These are phyloP conservation scores for Ramichloridium luteum DNA, from an alignment of 2,329 filamentous ascomycete species.

Conservation along the genomic window DNA sequence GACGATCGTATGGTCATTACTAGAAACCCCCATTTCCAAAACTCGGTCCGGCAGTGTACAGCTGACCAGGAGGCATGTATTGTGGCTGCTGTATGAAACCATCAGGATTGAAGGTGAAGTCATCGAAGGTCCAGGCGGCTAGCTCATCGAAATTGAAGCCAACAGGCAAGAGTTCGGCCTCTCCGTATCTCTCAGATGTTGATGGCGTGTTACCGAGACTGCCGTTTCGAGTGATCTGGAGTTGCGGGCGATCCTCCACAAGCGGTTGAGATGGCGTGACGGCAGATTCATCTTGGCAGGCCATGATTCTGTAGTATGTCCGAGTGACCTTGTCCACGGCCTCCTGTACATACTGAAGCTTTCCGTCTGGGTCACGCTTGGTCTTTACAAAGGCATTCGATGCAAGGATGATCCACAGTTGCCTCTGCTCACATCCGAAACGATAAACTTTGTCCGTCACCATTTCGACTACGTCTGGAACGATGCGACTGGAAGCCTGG, in stretches of 20 bases:
- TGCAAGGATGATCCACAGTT: constrained; percentile 22
- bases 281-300: constrained; percentile 17
- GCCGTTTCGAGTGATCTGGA: too few relatives aligned
- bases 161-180: too few relatives aligned
- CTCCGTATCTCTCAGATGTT: too few relatives aligned
- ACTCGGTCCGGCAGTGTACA: too few relatives aligned
- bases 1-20: too few relatives aligned
- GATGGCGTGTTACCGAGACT: too few relatives aligned
- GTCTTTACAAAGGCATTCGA: constrained; percentile 18
- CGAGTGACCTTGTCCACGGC: constrained; percentile 20
- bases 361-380: constrained; percentile 14
- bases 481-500: constrained; percentile 12
- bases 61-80: too few relatives aligned
- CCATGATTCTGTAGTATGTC: constrained; percentile 24
- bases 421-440: constrained; percentile 20
- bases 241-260: too few relatives aligned
- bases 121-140: constrained; percentile 22
- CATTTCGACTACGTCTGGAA: constrained; percentile 18
- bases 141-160: constrained; percentile 20
- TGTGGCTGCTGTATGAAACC: too few relatives aligned
- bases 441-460: constrained; percentile 20
- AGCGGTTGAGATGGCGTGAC: not conserved
- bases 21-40: too few relatives aligned
- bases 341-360: constrained; percentile 20
- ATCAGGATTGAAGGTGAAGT: constrained; percentile 18